Evolutionary conservation across 257 asterid genomes (phyloP), one percentile per base, ranked within the genome.

Genomic region (Eucommia ulmoides): DNA sequence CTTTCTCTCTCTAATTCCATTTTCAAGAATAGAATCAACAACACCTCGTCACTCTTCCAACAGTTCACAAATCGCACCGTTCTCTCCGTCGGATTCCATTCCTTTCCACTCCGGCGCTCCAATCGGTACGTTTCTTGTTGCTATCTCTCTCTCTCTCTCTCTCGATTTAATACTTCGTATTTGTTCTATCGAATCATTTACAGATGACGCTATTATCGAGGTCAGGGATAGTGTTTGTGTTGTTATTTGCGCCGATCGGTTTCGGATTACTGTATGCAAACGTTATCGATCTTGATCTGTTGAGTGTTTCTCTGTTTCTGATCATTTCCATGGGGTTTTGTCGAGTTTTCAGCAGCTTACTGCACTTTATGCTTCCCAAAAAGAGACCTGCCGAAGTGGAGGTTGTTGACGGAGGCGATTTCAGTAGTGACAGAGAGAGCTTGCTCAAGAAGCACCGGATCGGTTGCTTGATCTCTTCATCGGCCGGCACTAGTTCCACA

Each of bases 291-390:
- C 63, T 60, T 56, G 47, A 26, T 2, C 23, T 61, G 19, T 44
- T 47, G 52, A 22, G 14, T 52, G 33, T 21, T 58, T 56, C 65
- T 20, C 62, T 76, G 44, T 68, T 75, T 64, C 58, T 70, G 60
- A 41, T 70, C 54, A 35, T 73, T 66, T 75, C 49, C 38, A 73
- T 89, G 94, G 71, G 78, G 38, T 58, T 73, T 60, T 58, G 72
- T 23, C 66, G 79, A 23, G 72, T 41, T 62, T 68, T 77, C 48
- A 65, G 87, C 87, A 68, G 94, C 59, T 82, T 78, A 64, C 59
- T 78, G 69, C 84, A 71, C 96, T 85, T 68, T 82, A 88, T 85
- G 98, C 96, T 85, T 85, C 93, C 94, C 71, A 76, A 82, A 62
- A 85, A 89, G 93, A 85, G 94, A 82, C 67, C 79, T 60, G 85